A percentile compares a stretch with the other conserved stretches of the same genome.
These are phyloP conservation scores for Rhinocladiella similis DNA, from an alignment of 2,329 filamentous ascomycete species.

Conservation along the genomic window DNA sequence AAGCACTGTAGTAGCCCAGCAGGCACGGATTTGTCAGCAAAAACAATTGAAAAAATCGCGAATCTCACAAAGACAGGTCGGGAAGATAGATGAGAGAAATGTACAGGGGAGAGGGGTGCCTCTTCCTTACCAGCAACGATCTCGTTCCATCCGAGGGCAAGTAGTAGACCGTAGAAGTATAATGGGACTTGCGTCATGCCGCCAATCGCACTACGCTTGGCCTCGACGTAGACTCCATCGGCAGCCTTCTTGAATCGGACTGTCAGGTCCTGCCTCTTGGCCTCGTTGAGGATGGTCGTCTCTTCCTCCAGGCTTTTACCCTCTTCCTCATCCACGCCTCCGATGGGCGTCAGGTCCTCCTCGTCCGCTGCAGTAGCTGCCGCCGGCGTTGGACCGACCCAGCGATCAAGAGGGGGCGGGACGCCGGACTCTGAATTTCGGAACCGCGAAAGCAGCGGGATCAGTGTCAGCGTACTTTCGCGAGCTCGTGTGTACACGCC, in stretches of 20 bases:
- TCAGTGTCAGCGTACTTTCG: slow-evolving; percentile 86
- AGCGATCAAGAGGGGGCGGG: slow-evolving; percentile 78
- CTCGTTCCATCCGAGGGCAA: slow-evolving; percentile 98
- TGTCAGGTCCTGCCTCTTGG: slow-evolving; percentile 86
- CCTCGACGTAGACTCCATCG: slow-evolving; percentile 96
- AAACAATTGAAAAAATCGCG: too few relatives aligned
- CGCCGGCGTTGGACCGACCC: slow-evolving; percentile 75
- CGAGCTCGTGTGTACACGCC: slow-evolving; percentile 88
- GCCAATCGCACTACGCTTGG: slow-evolving; percentile 93
- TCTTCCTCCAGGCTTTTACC: slow-evolving; percentile 94
- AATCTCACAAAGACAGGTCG: too few relatives aligned
- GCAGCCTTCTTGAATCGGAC: slow-evolving; percentile 98
- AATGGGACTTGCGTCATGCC: slow-evolving; percentile 90
- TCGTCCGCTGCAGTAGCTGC: slow-evolving; percentile 80
- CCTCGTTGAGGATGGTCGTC: slow-evolving; percentile 89
- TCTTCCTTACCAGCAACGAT: slow-evolving; percentile 81
- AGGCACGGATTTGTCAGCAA: too few relatives aligned
- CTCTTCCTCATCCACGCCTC: slow-evolving; percentile 90
- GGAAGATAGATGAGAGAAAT: too few relatives aligned
- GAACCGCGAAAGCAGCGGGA: slow-evolving; percentile 86
- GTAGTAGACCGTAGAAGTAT: slow-evolving; percentile 87
- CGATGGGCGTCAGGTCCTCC: slow-evolving; percentile 84
- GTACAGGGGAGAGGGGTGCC: too few relatives aligned
- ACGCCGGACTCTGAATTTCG: slow-evolving; percentile 68
- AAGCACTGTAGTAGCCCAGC: slow-evolving; percentile 63